Conservation (phyloP, 352 stramenopile species). For the Plasmopara muralis region DNA sequence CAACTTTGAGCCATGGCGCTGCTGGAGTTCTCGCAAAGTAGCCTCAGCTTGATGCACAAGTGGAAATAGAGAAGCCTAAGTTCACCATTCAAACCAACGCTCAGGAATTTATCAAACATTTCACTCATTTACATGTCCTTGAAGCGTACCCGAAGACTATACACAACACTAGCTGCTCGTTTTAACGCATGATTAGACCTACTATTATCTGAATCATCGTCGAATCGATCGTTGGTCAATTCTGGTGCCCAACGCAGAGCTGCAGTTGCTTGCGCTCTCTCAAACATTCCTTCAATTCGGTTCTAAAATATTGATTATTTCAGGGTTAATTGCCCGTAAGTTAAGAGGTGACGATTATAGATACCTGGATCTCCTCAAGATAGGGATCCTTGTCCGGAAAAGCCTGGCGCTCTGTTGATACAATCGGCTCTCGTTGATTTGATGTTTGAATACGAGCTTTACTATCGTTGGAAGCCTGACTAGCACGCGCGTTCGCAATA, state of each 20-base stretch:
- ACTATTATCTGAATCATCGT: slow-evolving; percentile 8
- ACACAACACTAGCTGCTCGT: slow-evolving; percentile 37
- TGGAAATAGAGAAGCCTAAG: slow-evolving; percentile 41
- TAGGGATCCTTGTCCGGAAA: slow-evolving; percentile 29
- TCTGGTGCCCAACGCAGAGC: slow-evolving; percentile 17
- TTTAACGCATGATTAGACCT: slow-evolving; percentile 32
- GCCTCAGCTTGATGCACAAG: slow-evolving; percentile 47
- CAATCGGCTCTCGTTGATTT: slow-evolving; percentile 8
- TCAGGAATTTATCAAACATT: neutral
- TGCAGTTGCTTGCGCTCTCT: slow-evolving; percentile 27
- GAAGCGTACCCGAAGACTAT: slow-evolving; percentile 34
- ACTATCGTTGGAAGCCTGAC: slow-evolving; percentile 1
- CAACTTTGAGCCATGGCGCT: slow-evolving; percentile 31
- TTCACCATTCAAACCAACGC: neutral
- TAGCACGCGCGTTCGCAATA: neutral
- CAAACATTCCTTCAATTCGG: slow-evolving; percentile 41
- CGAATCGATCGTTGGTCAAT: slow-evolving; percentile 22
- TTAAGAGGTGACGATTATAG: neutral
- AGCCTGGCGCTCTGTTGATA: slow-evolving; percentile 10
- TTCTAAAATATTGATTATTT: slow-evolving; percentile 15
- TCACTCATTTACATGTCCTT: neutral
- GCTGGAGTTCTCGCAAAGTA: slow-evolving; percentile 34
- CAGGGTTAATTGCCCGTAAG: neutral
- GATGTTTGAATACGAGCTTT: slow-evolving; percentile 6
- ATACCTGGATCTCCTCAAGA: slow-evolving; percentile 40